Percentiles rank a stretch among this genome's conserved stretches.
Conservation (phyloP, 2,329 filamentous ascomycete genomes). For the Scedosporium apiospermum region DNA sequence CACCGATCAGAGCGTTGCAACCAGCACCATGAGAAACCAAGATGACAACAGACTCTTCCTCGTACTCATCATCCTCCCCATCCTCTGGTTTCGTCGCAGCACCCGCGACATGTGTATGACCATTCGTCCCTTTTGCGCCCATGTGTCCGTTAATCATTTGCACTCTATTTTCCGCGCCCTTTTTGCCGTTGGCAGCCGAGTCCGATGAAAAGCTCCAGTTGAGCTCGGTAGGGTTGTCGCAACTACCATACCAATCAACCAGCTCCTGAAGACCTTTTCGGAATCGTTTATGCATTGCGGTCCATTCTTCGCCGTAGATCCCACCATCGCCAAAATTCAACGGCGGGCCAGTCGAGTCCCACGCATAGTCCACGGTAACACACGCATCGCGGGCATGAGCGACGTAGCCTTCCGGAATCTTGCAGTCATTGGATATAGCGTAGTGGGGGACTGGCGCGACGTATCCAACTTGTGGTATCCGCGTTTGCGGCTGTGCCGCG, state of each 20-base stretch:
- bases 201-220: conserved; percentile 28
- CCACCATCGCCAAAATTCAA: conserved; percentile 83
- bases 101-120: neutral
- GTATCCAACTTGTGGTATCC: conserved; percentile 35
- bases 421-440: conserved; percentile 67
- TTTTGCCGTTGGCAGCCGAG: conserved; percentile 19
- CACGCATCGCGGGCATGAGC: conserved; percentile 84
- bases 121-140: conserved; percentile 11
- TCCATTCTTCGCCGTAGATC: conserved; percentile 88
- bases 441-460: conserved; percentile 71
- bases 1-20: conserved; percentile 89
- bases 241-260: conserved; percentile 70
- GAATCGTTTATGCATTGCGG: conserved; percentile 86
- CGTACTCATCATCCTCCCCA: conserved; percentile 47
- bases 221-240: conserved; percentile 40
- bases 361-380: conserved; percentile 81
- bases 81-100: conserved; percentile 7
- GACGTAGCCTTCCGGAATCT: conserved; percentile 81
- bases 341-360: conserved; percentile 79
- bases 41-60: conserved; percentile 69
- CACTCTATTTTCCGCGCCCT: conserved; percentile 22
- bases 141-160: conserved; percentile 14
- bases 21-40: conserved; percentile 91
- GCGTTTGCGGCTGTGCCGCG: neutral
- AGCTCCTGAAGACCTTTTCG: conserved; percentile 68